Base-by-base conservation (phyloP, 805 yeast genomes). In the Suhomyces xylopsoci region DNA sequence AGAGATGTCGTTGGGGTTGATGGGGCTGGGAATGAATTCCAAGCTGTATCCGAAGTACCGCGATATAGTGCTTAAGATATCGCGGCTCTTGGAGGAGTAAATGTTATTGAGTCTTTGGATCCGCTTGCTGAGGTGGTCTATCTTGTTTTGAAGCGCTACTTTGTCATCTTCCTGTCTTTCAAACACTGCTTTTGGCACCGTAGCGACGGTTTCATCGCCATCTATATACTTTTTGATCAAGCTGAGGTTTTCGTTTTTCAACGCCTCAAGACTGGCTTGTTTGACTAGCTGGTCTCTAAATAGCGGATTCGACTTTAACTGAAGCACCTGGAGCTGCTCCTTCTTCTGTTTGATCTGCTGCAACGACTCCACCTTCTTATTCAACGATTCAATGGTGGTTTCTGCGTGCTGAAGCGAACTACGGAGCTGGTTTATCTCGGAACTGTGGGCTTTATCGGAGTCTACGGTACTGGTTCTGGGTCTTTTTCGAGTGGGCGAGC, bases 41-140 rank as follows among this genome's bases (percentile, higher is more conserved):
- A 90, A 70, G 46, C 81, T 79, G 66, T 82, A 90, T 0, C 97
- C 97, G 49, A 91, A 76, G 26, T 87, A 76, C 4, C 84, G 75
- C 51, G 84, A 81, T 0, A 90, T 83, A 1, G 86, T 81, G 30
- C 84, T 82, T 36, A 90, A 72, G 49, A 88, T 85, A 61, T 88
- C 92, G 30, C 77, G 68, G n/a, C 93, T 83, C 63, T 88, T 87
- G 48, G 79, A 78, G 15, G 82, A 69, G 63, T 82, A 90, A 6
- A 81, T 78, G 56, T 84, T 82, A 56, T 74, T 80, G 51, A 83
- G 69, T 40, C 96, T 68, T 9, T 62, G 68, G 34, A 78, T 73
- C 50, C 81, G 74, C 62, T 87, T 88, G 48, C 74, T 73, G 7
- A 80, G 62, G 46, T 76, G 78, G 30, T 74, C 75, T 2, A 83